Percentiles rank a stretch among this genome's conserved stretches.
These are phyloP conservation scores for Aspergillus melleus DNA, from an alignment of 2,329 filamentous ascomycete species.

Conservation along the genomic window DNA sequence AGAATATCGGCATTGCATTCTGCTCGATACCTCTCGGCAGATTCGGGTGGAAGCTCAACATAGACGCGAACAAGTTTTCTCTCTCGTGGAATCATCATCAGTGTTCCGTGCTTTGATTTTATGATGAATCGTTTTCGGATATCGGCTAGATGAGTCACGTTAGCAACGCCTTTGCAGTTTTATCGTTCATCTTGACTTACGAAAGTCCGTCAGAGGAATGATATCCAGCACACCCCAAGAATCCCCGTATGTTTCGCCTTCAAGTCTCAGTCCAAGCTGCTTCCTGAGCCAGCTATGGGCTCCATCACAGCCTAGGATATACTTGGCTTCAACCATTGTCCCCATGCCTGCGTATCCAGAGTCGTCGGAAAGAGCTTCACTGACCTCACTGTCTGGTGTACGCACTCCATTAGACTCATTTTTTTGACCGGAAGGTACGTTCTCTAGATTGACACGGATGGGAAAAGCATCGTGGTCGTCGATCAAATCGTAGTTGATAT, in stretches of 20 bases:
- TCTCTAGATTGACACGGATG: conserved; percentile 58
- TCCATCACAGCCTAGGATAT: conserved; percentile 68
- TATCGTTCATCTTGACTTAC: conserved; percentile 11
- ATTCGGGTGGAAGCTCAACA: conserved; percentile 59
- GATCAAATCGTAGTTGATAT: conserved; percentile 53
- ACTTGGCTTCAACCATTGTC: conserved; percentile 54
- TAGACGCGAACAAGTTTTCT: conserved; percentile 64
- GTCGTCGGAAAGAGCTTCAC: background rate
- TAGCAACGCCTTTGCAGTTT: conserved; percentile 11
- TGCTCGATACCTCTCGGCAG: conserved; percentile 52
- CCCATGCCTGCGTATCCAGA: conserved; percentile 48
- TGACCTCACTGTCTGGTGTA: conserved; percentile 47
- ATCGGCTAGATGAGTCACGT: conserved; percentile 37
- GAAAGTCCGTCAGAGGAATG: conserved; percentile 58
- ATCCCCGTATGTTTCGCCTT: conserved; percentile 53
- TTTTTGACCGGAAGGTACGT: conserved; percentile 23
- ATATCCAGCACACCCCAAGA: conserved; percentile 53
- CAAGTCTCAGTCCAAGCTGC: conserved; percentile 57
- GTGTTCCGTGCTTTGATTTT: conserved; percentile 57
- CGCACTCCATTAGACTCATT: conserved; percentile 59
- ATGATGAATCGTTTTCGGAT: conserved; percentile 61
- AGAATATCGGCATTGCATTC: conserved; percentile 66
- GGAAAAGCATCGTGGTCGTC: conserved; percentile 57
- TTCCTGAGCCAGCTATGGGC: conserved; percentile 66
- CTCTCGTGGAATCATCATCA: conserved; percentile 67